These are phyloP conservation scores for Hanseniaspora thailandica DNA, from an alignment of 805 yeast species.

Conservation along the genomic window DNA sequence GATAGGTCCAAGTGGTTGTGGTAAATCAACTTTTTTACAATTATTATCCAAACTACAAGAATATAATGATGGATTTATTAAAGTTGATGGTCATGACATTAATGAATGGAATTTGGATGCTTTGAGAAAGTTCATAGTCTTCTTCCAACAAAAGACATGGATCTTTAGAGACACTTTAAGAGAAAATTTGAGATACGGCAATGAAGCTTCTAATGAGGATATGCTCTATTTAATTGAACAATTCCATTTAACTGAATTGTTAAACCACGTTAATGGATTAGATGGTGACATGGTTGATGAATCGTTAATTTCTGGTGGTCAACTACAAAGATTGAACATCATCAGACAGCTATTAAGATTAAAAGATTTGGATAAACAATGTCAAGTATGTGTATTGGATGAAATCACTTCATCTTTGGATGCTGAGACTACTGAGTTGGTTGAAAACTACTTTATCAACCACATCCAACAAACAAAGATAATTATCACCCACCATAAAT, in stretches of 20 bases:
- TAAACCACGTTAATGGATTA: constrained; percentile 44
- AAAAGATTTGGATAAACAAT: constrained; percentile 35
- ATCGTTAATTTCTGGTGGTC: constrained; percentile 71
- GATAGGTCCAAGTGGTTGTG: constrained; percentile 81
- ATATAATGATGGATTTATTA: constrained; percentile 29
- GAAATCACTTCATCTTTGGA: constrained; percentile 88
- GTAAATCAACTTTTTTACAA: constrained; percentile 67
- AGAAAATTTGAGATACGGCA: constrained; percentile 62
- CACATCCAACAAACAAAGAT: constrained; percentile 30
- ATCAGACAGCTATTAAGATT: constrained; percentile 66
- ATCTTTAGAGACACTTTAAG: constrained; percentile 63
- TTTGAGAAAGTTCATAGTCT: constrained; percentile 44
- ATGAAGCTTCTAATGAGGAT: constrained; percentile 29
- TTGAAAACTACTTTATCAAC: constrained; percentile 39
- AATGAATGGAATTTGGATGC: constrained; percentile 34
- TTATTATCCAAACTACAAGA: constrained; percentile 43
- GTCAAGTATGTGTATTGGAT: constrained; percentile 51
- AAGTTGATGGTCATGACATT: constrained; percentile 40
- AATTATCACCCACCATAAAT: constrained; percentile 62
- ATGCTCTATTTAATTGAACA: constrained; percentile 33
- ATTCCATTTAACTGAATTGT: constrained; percentile 45
- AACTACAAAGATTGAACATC: constrained; percentile 70
- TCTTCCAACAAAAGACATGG: constrained; percentile 65
- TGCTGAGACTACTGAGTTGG: constrained; percentile 39
- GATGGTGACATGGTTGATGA: constrained; percentile 48